These are phyloP conservation scores for Acanthamoeba divionensis DNA, from an alignment of 208 protist species.

Conservation along the genomic window DNA sequence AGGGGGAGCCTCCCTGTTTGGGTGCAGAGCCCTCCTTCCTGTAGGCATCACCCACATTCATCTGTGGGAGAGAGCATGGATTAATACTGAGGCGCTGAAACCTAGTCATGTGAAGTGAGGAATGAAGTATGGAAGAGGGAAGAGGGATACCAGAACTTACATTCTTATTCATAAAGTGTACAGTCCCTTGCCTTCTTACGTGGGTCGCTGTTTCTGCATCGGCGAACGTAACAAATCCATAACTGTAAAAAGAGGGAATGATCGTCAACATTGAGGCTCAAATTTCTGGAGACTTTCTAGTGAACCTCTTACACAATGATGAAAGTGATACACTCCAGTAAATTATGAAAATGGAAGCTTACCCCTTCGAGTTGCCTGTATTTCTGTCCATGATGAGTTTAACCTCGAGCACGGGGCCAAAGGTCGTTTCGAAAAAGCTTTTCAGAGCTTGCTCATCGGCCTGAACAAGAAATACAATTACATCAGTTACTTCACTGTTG, in stretches of 20 bases:
- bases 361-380: constrained; percentile 44
- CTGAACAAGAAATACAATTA: not conserved
- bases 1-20: not conserved
- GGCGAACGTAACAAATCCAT: constrained; percentile 36
- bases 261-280: not conserved
- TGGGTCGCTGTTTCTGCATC: not conserved
- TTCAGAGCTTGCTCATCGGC: not conserved
- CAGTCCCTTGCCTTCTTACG: not conserved
- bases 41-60: constrained; percentile 28
- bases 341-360: not conserved
- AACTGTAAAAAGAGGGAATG: not conserved
- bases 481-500: not conserved
- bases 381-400: constrained; percentile 34
- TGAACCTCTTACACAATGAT: not conserved
- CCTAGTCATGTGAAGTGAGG: not conserved
- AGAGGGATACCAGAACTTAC: not conserved
- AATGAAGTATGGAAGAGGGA: not conserved
- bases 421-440: constrained; percentile 26
- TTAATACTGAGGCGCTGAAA: not conserved
- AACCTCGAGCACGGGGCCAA: constrained; percentile 17
- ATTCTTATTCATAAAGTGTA: constrained; percentile 8
- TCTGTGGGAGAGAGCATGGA: not conserved
- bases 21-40: not conserved
- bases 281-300: not conserved
- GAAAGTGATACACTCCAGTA: not conserved